A percentile compares a stretch with the other conserved stretches of the same genome.
Evolutionary conservation across 306 rosid species (phyloP).

Genomic region (Gleditsia sinensis): DNA sequence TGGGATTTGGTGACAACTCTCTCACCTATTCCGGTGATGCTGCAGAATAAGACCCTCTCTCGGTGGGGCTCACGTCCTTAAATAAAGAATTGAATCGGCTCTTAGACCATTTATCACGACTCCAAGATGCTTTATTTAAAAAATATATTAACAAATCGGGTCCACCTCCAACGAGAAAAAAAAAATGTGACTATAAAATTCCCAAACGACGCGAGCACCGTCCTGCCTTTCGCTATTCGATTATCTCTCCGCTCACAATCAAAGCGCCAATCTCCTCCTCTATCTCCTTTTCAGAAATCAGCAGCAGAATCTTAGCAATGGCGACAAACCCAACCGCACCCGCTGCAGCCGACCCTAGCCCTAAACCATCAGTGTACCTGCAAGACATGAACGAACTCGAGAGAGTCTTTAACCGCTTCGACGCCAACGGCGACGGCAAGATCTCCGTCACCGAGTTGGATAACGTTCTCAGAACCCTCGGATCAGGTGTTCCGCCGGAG

Average conservation of each 20-base stretch:
- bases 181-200: background rate
- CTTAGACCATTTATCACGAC: no score
- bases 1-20: no score
- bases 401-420: constrained; percentile 76
- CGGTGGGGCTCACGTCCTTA: no score
- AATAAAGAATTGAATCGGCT: no score
- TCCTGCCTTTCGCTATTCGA: background rate
- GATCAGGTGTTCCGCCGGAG: constrained; percentile 42
- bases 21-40: no score
- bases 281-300: background rate
- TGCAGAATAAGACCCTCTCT: no score
- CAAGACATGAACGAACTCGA: constrained; percentile 53
- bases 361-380: constrained; percentile 41
- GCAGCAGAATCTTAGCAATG: constrained; percentile 33
- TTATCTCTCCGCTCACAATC: background rate
- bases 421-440: constrained; percentile 86
- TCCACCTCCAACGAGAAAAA: background rate
- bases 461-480: constrained; percentile 60
- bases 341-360: background rate
- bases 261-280: background rate
- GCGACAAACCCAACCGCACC: constrained; percentile 34
- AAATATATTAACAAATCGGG: background rate
- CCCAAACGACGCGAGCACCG: background rate
- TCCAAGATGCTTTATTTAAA: no score
- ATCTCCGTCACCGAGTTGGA: constrained; percentile 77